Base-by-base conservation (phyloP, 345 rosid genomes). In the Salix exigua region DNA sequence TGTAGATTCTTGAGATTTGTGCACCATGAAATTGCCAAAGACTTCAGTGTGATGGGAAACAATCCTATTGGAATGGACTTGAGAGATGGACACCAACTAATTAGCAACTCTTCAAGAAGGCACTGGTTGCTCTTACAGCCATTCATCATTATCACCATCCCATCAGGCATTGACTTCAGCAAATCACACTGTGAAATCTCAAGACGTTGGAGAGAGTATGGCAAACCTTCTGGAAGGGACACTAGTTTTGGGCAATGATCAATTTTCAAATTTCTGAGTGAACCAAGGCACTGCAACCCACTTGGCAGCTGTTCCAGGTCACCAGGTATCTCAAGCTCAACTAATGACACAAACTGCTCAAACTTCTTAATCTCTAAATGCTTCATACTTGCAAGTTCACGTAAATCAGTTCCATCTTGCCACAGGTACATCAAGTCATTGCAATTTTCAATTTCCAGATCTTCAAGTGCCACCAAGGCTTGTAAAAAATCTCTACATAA, bases 141-240 rank as follows among this genome's bases (percentile, higher is more conserved):
- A n/a, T n/a, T 55, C 62, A 55, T n/a, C 28, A 8, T 10, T 9
- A 10, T n/a, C 61, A 55, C 4, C 28, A 64, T 55, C 37, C 75
- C 55, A 25, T 48, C 51, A 2, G 75, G 80, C 5, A 71, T 5
- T 17, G 65, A 48, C 55, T 23, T 23, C 44, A 77, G 58, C 6
- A 48, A 50, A 74, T 73, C 48, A 82, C 77, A 2, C 74, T 82
- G 31, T 46, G 40, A 30, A 11, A 77, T 70, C 13, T 23, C 14
- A 40, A 77, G 60, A 44, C 2, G 23, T 70, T 11, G 63, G 18
- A 76, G 46, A 26, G 19, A 38, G 58, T 7, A 60, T 25, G 73
- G 79, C 67, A 68, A 69, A 69, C 79, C 68, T 38, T 28, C 68
- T 23, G 73, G 79, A 76, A 76, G 69, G 42, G 58, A 26, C 10